Evolutionary conservation across 352 stramenopile genomes (phyloP).

Genomic region (Phytophthora sp.): DNA sequence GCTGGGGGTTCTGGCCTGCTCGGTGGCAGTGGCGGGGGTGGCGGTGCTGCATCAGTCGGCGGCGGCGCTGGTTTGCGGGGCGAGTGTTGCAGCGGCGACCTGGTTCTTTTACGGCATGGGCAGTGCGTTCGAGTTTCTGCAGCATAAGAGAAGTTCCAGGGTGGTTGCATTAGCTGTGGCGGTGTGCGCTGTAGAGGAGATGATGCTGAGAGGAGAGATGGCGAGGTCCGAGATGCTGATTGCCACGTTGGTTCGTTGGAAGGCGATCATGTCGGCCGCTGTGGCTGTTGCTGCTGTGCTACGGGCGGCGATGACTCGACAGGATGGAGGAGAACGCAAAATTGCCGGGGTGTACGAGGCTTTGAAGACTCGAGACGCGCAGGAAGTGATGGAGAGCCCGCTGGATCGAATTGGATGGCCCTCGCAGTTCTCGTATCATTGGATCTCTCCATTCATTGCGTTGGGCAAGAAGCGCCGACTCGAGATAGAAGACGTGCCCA

Average conservation of each 20-base stretch:
- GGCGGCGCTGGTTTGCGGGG: conserved; percentile 39
- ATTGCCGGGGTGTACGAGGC: neutral
- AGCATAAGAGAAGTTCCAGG: conserved; percentile 12
- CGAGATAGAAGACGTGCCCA: conserved; percentile 63
- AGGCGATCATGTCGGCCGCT: no score
- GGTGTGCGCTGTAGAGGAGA: conserved; percentile 17
- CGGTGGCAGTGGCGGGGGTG: conserved; percentile 27
- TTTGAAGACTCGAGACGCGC: neutral
- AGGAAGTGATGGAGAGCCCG: conserved; percentile 28
- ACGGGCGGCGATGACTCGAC: conserved; percentile 2
- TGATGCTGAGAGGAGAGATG: neutral
- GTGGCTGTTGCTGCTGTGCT: conserved; percentile 1
- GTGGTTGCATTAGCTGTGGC: conserved; percentile 32
- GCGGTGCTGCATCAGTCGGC: conserved; percentile 32
- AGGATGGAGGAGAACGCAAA: neutral
- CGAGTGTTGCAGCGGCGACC: conserved; percentile 23
- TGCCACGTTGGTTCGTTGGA: conserved; percentile 16
- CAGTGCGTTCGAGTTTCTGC: conserved; percentile 30
- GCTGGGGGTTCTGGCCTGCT: conserved; percentile 23
- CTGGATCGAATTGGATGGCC: conserved; percentile 61
- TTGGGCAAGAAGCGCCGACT: conserved; percentile 59
- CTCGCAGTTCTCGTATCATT: conserved; percentile 70
- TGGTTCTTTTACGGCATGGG: conserved; percentile 48
- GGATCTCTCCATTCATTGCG: conserved; percentile 70
- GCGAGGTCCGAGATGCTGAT: neutral